Conservation (phyloP, 257 asterid species). For the Solanum dulcamara region DNA sequence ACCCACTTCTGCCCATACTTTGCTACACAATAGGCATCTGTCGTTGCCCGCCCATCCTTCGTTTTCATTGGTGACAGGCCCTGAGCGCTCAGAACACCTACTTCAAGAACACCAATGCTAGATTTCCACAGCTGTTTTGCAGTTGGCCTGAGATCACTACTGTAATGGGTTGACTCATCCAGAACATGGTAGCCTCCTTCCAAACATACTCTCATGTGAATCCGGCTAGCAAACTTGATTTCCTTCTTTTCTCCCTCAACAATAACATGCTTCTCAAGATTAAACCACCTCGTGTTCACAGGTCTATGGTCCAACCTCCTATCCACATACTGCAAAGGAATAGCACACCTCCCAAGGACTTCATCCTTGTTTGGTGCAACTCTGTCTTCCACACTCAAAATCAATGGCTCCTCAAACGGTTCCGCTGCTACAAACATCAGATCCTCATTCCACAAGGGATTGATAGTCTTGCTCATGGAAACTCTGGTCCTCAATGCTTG, state of each 20-base stretch:
- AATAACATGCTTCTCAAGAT: slow-evolving; percentile 35
- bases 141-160: slow-evolving; percentile 44
- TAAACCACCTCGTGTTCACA: slow-evolving; percentile 25
- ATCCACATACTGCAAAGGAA: slow-evolving; percentile 22
- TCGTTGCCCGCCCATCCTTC: slow-evolving; percentile 31
- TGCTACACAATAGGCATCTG: slow-evolving; percentile 46
- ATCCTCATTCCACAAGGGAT: slow-evolving; percentile 49
- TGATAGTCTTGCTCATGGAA: slow-evolving; percentile 28
- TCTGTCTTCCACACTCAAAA: slow-evolving; percentile 39
- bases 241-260: slow-evolving; percentile 40
- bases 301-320: slow-evolving; percentile 37
- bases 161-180: slow-evolving; percentile 42
- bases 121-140: slow-evolving; percentile 40
- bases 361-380: slow-evolving; percentile 37
- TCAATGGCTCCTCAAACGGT: slow-evolving; percentile 36
- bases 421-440: slow-evolving; percentile 41
- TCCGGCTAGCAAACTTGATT: slow-evolving; percentile 33
- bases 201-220: slow-evolving; percentile 36
- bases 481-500: slow-evolving; percentile 35
- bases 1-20: slow-evolving; percentile 48
- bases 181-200: slow-evolving; percentile 49
- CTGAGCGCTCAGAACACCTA: slow-evolving; percentile 32
- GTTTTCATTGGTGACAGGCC: slow-evolving; percentile 40
- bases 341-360: slow-evolving; percentile 29
- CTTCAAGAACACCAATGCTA: slow-evolving; percentile 36